A percentile compares a stretch with the other conserved stretches of the same genome.
phyloP scores from a whole-genome alignment of 108 stramenopile genomes.

The Conticribra guillardii region DNA sequence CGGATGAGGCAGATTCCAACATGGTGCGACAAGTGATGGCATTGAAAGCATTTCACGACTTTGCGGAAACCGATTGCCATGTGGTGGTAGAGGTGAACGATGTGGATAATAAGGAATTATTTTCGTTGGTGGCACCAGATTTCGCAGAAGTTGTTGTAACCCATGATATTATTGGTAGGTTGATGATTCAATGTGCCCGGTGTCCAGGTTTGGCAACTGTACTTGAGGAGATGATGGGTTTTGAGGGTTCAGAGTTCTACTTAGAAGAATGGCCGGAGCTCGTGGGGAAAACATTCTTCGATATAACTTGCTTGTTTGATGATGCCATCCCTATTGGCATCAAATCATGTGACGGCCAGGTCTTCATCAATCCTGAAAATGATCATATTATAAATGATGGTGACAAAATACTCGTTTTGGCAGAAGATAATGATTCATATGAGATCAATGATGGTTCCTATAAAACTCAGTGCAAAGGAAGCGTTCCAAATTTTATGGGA shows the following conservation, averaged over 20 bases:
- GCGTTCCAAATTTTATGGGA: background rate
- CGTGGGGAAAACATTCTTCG: constrained; percentile 45
- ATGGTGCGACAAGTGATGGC: constrained; percentile 54
- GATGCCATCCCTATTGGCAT: constrained; percentile 55
- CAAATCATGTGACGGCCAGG: constrained; percentile 15
- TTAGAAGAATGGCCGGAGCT: constrained; percentile 53
- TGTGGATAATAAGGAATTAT: constrained; percentile 50
- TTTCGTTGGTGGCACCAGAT: constrained; percentile 45
- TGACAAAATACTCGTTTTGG: constrained; percentile 48
- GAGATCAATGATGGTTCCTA: constrained; percentile 14
- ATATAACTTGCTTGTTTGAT: constrained; percentile 45
- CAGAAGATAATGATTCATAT: constrained; percentile 58
- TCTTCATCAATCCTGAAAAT: constrained; percentile 50
- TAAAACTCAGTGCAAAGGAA: background rate
- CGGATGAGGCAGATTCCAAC: constrained; percentile 54
- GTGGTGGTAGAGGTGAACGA: constrained; percentile 57
- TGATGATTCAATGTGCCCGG: constrained; percentile 61
- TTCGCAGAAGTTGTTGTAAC: constrained; percentile 54
- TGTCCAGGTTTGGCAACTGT: constrained; percentile 54
- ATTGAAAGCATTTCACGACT: constrained; percentile 34
- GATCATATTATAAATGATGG: constrained; percentile 35
- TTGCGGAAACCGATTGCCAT: constrained; percentile 22
- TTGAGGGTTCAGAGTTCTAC: constrained; percentile 58
- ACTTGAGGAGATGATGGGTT: constrained; percentile 51
- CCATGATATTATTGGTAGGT: constrained; percentile 59